Evolutionary conservation across 2,329 filamentous ascomycete genomes (phyloP), one percentile per base, ranked within the genome.

Genomic region (Cladosporium sphaerospermum): DNA sequence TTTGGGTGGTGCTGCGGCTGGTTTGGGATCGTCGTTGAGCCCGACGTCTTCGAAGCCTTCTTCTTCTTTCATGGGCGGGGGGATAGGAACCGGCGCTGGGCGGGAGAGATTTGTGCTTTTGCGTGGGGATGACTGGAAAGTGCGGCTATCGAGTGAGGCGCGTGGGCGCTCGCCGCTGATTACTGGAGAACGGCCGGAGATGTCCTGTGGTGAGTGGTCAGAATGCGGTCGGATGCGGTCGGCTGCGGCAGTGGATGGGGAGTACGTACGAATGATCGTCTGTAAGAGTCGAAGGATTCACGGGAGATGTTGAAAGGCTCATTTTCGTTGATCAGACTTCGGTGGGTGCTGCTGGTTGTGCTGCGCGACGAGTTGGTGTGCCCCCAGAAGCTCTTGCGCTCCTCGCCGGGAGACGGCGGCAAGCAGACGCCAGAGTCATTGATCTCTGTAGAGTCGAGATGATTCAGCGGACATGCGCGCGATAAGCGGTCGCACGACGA

Each of bases 251-350:
- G 36, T n/a, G n/a, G n/a, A n/a, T 39, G 16, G 36, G 36, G n/a
- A 8, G 10, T 11, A 77, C 86, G 62, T 80, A 96, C 92, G 75
- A 97, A 97, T 59, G 91, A 96, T 64, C 93, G 84, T 58, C 93
- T 81, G 73, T 97, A 97, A 3, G 91, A 96, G 69, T 97, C 93
- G 66, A 97, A 97, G 2, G 91, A 96, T 73, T 97, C 93, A 64
- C 92, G 82, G 36, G 91, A 96, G 68, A 97, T 97, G 58, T 87
- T 89, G 69, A 97, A 97, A 11, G 87, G 90, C 67, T 97, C 92
- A 62, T 90, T 91, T 57, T 95, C 89, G 63, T 84, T 83, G 55
- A 88, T 75, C 62, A 86, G 81, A 66, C 79, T 83, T 53, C 81
- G 75, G 66, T 82, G 79, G 59, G 81, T 80, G 16, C 77, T 75